These are phyloP conservation scores for Pelargonium fulgidum DNA, from an alignment of 441 rosid species.

Conservation along the genomic window DNA sequence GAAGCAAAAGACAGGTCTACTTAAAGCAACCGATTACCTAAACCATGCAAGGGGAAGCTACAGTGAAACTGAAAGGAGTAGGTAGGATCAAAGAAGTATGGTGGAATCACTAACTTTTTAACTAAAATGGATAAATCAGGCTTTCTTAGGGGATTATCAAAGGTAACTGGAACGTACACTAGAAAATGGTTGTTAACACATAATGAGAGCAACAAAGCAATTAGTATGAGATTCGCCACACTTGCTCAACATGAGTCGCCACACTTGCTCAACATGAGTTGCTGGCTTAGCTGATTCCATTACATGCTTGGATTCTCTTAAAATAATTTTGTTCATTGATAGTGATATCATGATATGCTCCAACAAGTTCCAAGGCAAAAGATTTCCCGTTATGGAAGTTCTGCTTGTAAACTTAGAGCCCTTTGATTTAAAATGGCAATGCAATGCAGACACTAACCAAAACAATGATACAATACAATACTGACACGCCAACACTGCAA, in stretches of 20 bases:
- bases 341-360: conserved; percentile 4
- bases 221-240: neutral
- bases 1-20: neutral
- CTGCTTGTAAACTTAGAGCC: too few relatives aligned
- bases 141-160: conserved; percentile 3
- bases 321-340: neutral
- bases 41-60: neutral
- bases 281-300: neutral
- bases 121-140: neutral
- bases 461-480: too few relatives aligned
- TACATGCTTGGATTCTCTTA: neutral
- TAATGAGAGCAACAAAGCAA: neutral
- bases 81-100: neutral
- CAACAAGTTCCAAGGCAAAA: neutral
- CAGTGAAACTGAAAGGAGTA: neutral
- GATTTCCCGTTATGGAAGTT: too few relatives aligned
- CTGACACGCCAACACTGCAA: too few relatives aligned
- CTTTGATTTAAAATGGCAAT: too few relatives aligned
- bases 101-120: neutral
- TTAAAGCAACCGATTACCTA: neutral
- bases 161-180: neutral
- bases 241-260: neutral
- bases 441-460: too few relatives aligned
- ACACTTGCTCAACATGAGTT: neutral
- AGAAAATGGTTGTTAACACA: neutral